phyloP scores from a whole-genome alignment of 2,329 filamentous ascomycete species.

The Chaetomiaceae sp. region DNA sequence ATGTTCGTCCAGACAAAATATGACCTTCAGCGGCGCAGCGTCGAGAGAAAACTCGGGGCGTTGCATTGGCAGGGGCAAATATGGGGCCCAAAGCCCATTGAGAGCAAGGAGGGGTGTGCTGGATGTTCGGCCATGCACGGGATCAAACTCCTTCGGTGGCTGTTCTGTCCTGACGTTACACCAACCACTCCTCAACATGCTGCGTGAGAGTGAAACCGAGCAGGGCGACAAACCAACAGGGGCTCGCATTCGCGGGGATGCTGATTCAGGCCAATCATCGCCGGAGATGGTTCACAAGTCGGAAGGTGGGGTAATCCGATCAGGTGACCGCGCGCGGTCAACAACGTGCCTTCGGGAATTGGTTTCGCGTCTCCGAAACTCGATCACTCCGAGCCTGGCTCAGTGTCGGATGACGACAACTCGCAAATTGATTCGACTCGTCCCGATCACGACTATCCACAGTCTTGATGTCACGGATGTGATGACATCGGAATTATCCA shows the following conservation, averaged over 20 bases:
- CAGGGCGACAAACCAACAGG: not conserved
- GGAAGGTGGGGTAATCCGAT: not conserved
- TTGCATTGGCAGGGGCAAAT: not conserved
- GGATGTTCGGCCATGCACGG: not conserved
- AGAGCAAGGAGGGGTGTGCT: not conserved
- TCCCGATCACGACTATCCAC: not conserved
- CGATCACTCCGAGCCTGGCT: no score
- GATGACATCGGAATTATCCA: not conserved
- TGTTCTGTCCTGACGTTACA: not conserved
- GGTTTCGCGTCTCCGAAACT: not conserved
- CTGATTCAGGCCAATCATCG: not conserved
- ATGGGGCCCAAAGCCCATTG: not conserved
- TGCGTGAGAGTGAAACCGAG: not conserved
- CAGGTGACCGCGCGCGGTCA: constrained; percentile 2
- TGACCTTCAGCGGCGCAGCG: not conserved
- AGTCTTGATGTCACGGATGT: not conserved
- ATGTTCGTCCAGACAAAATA: not conserved
- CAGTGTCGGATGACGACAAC: no score
- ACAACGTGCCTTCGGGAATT: not conserved
- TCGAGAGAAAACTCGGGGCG: not conserved
- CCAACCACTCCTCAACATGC: not conserved
- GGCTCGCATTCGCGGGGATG: not conserved
- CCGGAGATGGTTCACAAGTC: not conserved
- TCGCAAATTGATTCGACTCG: not conserved
- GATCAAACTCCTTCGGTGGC: constrained; percentile 1